A percentile compares a stretch with the other conserved stretches of the same genome.
Conservation (phyloP, 805 yeast species). For the Brettanomyces nanus region DNA sequence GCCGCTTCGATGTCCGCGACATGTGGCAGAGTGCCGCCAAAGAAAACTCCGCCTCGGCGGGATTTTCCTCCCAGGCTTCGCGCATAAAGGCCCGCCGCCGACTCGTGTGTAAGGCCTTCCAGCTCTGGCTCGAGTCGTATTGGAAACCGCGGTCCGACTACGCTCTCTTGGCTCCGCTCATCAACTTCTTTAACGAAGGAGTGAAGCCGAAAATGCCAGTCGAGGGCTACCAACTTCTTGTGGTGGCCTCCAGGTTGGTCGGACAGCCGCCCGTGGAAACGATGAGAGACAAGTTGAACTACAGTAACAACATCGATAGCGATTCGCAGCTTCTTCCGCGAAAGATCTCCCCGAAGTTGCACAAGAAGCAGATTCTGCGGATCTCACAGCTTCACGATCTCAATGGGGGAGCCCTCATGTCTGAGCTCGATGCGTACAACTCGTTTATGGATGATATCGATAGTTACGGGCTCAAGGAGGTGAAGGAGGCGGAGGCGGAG, state of each 20-base stretch:
- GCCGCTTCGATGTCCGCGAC: conserved; percentile 49
- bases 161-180: conserved; percentile 53
- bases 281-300: conserved; percentile 22
- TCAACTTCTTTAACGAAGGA: conserved; percentile 75
- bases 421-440: conserved; percentile 24
- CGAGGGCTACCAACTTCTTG: conserved; percentile 55
- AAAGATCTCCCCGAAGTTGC: conserved; percentile 32
- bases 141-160: conserved; percentile 68
- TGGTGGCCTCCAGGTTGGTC: conserved; percentile 52
- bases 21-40: not conserved
- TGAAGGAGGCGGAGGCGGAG: conserved; percentile 11
- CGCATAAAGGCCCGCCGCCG: conserved; percentile 54
- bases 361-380: conserved; percentile 23
- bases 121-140: conserved; percentile 83
- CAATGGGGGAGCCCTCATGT: conserved; percentile 9
- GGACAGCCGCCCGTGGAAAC: conserved; percentile 44
- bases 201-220: conserved; percentile 53
- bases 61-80: conserved; percentile 33
- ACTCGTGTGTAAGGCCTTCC: conserved; percentile 59
- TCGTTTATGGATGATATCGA: conserved; percentile 28
- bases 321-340: conserved; percentile 46
- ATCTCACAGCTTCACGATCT: conserved; percentile 18
- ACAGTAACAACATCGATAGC: conserved; percentile 27
- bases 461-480: conserved; percentile 21
- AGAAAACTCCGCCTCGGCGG: conserved; percentile 12